A percentile compares a stretch with the other conserved stretches of the same genome.
These are phyloP conservation scores for Bolboschoenus planiculmis DNA, from an alignment of 176 grass and related monocot genomes.

Conservation along the genomic window DNA sequence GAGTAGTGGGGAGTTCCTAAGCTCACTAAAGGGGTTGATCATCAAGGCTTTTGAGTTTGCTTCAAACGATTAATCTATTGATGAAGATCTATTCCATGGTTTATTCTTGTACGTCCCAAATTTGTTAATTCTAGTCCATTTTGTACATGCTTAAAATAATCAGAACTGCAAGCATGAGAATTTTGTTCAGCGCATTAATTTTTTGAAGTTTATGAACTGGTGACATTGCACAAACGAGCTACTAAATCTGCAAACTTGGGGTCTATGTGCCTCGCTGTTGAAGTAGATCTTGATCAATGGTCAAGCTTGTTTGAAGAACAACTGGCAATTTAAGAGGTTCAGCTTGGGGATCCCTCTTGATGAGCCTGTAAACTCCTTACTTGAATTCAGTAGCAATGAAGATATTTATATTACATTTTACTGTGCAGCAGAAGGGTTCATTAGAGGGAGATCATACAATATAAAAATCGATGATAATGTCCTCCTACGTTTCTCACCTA, in stretches of 20 bases:
- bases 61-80: not conserved
- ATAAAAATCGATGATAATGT: conserved; percentile 85
- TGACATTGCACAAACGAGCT: not conserved
- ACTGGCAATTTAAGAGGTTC: not conserved
- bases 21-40: not conserved
- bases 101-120: not conserved
- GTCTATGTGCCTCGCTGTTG: not conserved
- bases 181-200: not conserved
- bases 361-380: not conserved
- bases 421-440: conserved; percentile 81
- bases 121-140: not conserved
- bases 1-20: not conserved
- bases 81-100: not conserved
- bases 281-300: not conserved
- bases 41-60: not conserved
- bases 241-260: not conserved
- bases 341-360: not conserved
- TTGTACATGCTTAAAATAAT: not conserved
- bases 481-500: conserved; percentile 90
- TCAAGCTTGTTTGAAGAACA: not conserved
- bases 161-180: not conserved
- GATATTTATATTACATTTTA: not conserved
- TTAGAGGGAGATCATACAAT: conserved; percentile 85
- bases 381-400: not conserved
- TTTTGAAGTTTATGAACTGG: not conserved